These are phyloP conservation scores for Leersia perrieri DNA, from an alignment of 176 grass and related monocot genomes.

Conservation along the genomic window DNA sequence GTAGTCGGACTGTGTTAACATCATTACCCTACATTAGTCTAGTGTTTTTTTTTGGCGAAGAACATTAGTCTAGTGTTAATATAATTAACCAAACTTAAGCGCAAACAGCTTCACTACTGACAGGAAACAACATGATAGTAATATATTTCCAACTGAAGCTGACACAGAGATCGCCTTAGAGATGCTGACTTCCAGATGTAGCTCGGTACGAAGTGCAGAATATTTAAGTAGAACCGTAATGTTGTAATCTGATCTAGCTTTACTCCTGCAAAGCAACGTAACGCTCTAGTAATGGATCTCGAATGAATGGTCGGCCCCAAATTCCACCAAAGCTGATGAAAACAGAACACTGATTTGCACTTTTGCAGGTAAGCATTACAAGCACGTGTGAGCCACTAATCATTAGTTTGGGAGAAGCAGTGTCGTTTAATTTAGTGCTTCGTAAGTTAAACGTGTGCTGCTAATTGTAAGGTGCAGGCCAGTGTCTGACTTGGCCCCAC, in stretches of 20 bases:
- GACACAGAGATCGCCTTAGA: neutral
- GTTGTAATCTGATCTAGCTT: neutral
- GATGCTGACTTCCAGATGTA: neutral
- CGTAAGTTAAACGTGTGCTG: neutral
- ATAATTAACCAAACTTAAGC: neutral
- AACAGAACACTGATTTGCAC: neutral
- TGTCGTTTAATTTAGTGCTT: neutral
- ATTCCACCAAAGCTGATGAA: neutral
- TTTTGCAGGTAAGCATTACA: neutral
- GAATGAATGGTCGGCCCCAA: neutral
- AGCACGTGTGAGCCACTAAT: no score
- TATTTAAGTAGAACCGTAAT: neutral
- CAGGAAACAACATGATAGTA: neutral
- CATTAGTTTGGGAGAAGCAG: no score
- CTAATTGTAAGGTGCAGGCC: neutral
- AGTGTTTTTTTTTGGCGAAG: no score
- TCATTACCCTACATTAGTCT: no score
- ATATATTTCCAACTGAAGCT: neutral
- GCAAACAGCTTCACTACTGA: neutral
- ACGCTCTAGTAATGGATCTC: neutral
- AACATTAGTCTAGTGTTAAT: no score
- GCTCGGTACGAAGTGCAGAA: neutral
- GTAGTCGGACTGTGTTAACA: no score
- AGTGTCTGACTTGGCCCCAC: neutral
- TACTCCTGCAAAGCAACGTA: neutral